phyloP scores from a whole-genome alignment of 2,329 filamentous ascomycete species.

The Aspergillus arachidicola region DNA sequence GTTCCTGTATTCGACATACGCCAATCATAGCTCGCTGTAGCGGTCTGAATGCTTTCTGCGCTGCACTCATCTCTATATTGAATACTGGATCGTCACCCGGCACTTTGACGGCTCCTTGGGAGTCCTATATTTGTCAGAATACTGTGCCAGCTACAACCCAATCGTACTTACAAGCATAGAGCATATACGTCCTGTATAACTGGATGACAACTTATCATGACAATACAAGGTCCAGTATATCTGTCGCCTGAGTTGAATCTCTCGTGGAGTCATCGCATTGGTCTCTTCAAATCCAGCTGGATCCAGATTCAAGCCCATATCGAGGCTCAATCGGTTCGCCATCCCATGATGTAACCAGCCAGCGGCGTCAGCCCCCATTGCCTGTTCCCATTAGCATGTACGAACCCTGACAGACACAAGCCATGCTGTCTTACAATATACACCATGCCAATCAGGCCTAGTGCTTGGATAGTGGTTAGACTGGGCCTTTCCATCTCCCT shows the following conservation, averaged over 20 bases:
- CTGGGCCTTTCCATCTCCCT: constrained; percentile 31
- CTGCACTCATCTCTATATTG: constrained; percentile 20
- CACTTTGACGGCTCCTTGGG: not conserved
- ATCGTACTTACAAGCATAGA: constrained; percentile 35
- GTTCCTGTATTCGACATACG: constrained; percentile 22
- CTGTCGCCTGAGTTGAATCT: constrained; percentile 36
- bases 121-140: not conserved
- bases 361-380: constrained; percentile 38
- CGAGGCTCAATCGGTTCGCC: constrained; percentile 38
- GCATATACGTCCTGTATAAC: constrained; percentile 41
- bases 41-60: not conserved
- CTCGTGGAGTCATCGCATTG: constrained; percentile 26
- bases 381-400: constrained; percentile 21
- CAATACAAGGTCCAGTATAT: constrained; percentile 44
- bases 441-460: constrained; percentile 32
- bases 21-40: not conserved
- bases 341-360: constrained; percentile 44
- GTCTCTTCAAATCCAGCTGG: constrained; percentile 29
- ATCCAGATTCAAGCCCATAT: constrained; percentile 44
- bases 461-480: constrained; percentile 42
- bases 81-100: constrained; percentile 16
- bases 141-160: not conserved
- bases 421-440: constrained; percentile 26
- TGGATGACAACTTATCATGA: constrained; percentile 38
- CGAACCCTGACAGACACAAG: not conserved